Evolutionary conservation across 208 protist species (phyloP).

Genomic region (Willaertia magna): DNA sequence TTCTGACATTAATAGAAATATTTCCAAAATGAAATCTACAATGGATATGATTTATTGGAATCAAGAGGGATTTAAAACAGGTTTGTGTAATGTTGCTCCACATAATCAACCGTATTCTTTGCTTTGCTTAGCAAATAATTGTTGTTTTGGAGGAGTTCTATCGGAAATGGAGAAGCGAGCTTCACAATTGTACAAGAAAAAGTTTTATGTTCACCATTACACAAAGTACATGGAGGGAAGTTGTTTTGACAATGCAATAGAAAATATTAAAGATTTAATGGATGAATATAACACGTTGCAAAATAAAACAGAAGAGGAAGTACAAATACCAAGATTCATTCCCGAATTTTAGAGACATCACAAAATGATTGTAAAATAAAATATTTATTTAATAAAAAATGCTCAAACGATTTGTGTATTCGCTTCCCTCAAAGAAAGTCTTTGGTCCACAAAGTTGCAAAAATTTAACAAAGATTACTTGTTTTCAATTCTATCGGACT

Average conservation of each 20-base stretch:
- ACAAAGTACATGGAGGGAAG: constrained; percentile 54
- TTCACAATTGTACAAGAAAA: constrained; percentile 65
- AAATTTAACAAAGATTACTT: no score
- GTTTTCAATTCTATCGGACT: no score
- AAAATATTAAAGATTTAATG: background rate
- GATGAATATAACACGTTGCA: background rate
- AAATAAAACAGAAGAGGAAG: background rate
- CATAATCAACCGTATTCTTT: constrained; percentile 70
- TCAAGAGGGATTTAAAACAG: constrained; percentile 88
- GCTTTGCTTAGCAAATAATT: constrained; percentile 79
- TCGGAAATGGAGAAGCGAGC: constrained; percentile 57
- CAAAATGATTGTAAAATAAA: no score
- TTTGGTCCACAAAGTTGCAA: no score
- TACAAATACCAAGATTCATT: background rate
- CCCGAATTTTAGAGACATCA: constrained; percentile 5
- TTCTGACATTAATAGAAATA: constrained; percentile 73
- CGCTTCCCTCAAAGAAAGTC: no score
- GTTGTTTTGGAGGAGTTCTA: constrained; percentile 61
- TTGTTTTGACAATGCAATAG: background rate
- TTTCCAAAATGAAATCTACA: constrained; percentile 52
- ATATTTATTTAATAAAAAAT: no score
- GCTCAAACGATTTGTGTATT: no score
- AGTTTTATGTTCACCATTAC: constrained; percentile 82
- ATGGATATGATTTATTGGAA: constrained; percentile 83
- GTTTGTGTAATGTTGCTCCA: constrained; percentile 69